Conservation (phyloP, 768 basidiomycete genomes). For the Termitomyces sp. region DNA sequence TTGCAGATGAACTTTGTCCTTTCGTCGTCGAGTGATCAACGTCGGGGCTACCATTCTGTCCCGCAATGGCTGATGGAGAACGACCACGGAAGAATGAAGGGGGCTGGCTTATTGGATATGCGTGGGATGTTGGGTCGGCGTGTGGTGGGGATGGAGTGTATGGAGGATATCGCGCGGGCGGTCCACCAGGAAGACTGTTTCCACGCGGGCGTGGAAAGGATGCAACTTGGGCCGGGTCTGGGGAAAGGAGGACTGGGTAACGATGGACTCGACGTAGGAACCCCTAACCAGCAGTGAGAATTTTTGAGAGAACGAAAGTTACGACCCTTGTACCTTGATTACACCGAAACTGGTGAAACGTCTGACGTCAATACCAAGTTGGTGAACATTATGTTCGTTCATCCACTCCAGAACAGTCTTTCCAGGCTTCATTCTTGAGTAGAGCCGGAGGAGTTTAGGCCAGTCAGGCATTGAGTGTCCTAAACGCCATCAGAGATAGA, state of each 20-base stretch:
- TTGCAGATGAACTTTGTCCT: conserved; percentile 6
- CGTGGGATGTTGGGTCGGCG: conserved; percentile 13
- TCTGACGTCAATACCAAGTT: conserved; percentile 79
- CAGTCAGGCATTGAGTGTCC: conserved; percentile 71
- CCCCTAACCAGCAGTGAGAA: conserved; percentile 42
- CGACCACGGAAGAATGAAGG: conserved; percentile 18
- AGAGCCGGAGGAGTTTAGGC: conserved; percentile 82
- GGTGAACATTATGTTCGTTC: conserved; percentile 63
- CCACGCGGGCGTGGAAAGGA: conserved; percentile 31
- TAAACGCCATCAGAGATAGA: conserved; percentile 15
- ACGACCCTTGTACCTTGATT: conserved; percentile 73
- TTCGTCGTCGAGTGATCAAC: conserved; percentile 6
- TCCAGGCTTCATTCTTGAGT: conserved; percentile 81
- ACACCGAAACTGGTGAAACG: conserved; percentile 97
- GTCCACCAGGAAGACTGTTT: conserved; percentile 29
- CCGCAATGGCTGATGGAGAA: conserved; percentile 20
- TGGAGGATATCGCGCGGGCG: conserved; percentile 21
- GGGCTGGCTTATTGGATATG: conserved; percentile 10
- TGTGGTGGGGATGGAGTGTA: conserved; percentile 20
- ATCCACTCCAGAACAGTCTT: conserved; percentile 88
- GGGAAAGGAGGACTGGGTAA: conserved; percentile 73
- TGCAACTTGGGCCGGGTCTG: conserved; percentile 25
- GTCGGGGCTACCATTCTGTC: conserved; percentile 22
- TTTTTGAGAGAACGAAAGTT: neutral
- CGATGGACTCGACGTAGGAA: conserved; percentile 91